Evolutionary conservation across 2,329 filamentous ascomycete species (phyloP).

Genomic region (Xylariaceae sp.): DNA sequence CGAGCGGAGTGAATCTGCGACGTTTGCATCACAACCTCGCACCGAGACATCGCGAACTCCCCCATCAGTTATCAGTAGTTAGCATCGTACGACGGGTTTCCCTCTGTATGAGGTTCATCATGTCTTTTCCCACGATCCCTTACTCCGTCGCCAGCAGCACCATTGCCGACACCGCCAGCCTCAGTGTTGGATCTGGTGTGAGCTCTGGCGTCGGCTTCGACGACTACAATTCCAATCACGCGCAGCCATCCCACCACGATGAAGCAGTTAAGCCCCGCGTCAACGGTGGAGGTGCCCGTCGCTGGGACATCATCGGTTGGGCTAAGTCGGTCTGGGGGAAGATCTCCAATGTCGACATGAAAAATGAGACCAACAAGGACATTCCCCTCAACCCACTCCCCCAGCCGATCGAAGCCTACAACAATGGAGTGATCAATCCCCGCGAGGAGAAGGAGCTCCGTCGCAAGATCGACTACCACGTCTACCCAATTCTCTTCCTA

Average conservation of each 20-base stretch:
- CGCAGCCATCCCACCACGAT: background rate
- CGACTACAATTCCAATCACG: background rate
- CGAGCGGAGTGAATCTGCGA: too few relatives aligned
- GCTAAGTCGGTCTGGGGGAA: background rate
- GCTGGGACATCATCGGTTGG: background rate
- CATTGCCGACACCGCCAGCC: background rate
- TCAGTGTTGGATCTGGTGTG: background rate
- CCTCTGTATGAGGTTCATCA: background rate
- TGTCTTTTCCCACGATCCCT: background rate
- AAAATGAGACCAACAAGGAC: background rate
- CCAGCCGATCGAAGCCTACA: too few relatives aligned
- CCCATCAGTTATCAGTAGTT: background rate
- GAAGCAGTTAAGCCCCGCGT: background rate
- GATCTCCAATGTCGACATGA: background rate
- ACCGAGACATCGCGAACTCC: background rate
- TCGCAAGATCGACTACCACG: constrained; percentile 38
- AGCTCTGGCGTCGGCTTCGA: too few relatives aligned
- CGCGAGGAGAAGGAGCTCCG: constrained; percentile 35
- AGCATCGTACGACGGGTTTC: too few relatives aligned
- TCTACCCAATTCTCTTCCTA: constrained; percentile 39
- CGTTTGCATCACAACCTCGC: background rate
- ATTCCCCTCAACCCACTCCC: too few relatives aligned
- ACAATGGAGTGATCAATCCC: constrained; percentile 26
- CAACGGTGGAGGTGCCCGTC: background rate
- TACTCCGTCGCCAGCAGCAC: background rate